Base-by-base conservation (phyloP, 768 basidiomycete genomes). In the Cubamyces sp. region DNA sequence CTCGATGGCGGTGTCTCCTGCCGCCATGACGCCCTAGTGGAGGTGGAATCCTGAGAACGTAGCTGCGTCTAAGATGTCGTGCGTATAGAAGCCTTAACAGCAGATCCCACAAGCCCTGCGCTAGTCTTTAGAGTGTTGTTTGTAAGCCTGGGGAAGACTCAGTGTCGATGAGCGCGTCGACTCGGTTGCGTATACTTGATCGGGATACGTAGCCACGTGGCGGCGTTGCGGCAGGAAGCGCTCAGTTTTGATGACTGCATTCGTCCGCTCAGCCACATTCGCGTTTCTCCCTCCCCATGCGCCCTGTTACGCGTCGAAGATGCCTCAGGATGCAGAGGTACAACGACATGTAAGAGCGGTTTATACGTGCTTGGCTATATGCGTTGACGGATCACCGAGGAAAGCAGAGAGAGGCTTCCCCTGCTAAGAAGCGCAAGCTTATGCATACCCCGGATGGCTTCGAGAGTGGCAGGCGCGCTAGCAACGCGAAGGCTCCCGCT, bases 401-500 rank as follows among this genome's bases (percentile, higher is more conserved):
- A 30, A 14, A n/a, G 18, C 34, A 40, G 43, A 28, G 21, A 15
- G 48, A 42, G 3, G 45, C 45, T 11, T 37, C 54, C 8, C 41
- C 58, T n/a, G 7, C 54, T 9, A 64, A 64, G 58, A 64, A 57
- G 43, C 63, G 63, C 28, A 64, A 48, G 54, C 9, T 64, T 1
- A 57, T 60, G 43, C 54, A 60, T 21, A 40, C 30, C 5, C 63
- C 58, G 16, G 63, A 64, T 15, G 63, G 63, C 14, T 64, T 64
- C n/a, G 49, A 47, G 42, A 54, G 18, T 46, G 25, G 41, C 4
- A 63, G 25, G 23, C 51, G 37, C 7, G 25, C 18, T 5, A 11
- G 34, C 12, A 30, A n/a, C 1, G 39, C n/a, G 18, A 63, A 50
- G 28, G 23, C 30, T 16, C 40, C 57, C 19, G 54, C 58, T 3